These are phyloP conservation scores for Uronychia setigera DNA, from an alignment of 73 alveolate genomes.

Conservation along the genomic window DNA sequence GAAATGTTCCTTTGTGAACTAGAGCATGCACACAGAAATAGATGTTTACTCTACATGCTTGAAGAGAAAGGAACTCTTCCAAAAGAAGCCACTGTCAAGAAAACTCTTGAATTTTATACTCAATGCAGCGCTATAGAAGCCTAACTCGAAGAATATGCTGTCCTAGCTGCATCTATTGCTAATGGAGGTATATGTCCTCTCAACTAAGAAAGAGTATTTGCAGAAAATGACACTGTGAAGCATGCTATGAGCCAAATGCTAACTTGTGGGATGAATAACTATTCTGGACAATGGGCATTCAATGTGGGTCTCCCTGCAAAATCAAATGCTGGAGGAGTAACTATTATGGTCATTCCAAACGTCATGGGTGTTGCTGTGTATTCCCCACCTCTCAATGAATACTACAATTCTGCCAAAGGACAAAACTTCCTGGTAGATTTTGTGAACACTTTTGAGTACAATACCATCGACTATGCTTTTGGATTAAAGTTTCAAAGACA, in stretches of 20 bases:
- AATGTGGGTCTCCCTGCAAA: constrained; percentile 58
- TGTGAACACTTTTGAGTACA: constrained; percentile 9
- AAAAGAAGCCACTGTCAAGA: constrained; percentile 3
- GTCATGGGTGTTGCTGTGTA: constrained; percentile 43
- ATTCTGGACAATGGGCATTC: constrained; percentile 52
- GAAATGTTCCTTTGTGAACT: constrained; percentile 30
- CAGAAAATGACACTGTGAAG: constrained; percentile 25
- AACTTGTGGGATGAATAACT: constrained; percentile 62
- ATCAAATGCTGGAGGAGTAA: constrained; percentile 44
- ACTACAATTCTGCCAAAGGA: constrained; percentile 47
- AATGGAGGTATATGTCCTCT: constrained; percentile 59
- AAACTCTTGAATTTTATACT: constrained; percentile 30
- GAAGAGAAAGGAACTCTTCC: constrained; percentile 17
- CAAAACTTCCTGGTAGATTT: constrained; percentile 19
- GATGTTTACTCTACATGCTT: constrained; percentile 24
- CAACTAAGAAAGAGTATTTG: constrained; percentile 30
- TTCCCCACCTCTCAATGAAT: constrained; percentile 45
- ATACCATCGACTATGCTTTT: constrained; percentile 21
- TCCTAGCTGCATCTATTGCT: constrained; percentile 36
- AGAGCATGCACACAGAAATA: constrained; percentile 31
- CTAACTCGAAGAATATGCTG: constrained; percentile 4
- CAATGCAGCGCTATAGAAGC: constrained; percentile 14
- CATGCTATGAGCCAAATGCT: constrained; percentile 27
- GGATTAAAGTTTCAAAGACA: constrained; percentile 4
- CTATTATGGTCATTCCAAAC: constrained; percentile 40